Evolutionary conservation across 2,329 filamentous ascomycete genomes (phyloP), one percentile per base, ranked within the genome.

Genomic region (Zasmidium angulare): DNA sequence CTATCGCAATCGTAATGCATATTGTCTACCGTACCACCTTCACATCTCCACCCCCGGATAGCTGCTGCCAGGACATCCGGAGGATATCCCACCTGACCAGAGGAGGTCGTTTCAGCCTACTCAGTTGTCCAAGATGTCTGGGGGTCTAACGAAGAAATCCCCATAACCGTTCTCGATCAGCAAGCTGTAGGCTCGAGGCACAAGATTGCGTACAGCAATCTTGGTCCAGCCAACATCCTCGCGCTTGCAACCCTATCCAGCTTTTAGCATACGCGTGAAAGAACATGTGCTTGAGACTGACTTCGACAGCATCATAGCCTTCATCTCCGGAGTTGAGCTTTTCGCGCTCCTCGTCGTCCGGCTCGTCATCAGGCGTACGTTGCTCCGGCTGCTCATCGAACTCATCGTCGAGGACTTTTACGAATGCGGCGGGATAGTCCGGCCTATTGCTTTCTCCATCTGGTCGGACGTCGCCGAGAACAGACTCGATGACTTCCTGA

Each of bases 401-500:
- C 21, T 14, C 6, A 22, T 47, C 40, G 46, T 49, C 36, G 43
- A 49, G 20, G 1, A 54, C 12, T 26, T 58, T 58, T 1, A 58
- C 46, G 12, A 22, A 57, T 2, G 55, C 55, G 14, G 24, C 11
- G 10, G 50, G 50, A 10, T 31, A 17, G 19, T 46, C 3, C 22
- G 21, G 19, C 31, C 23, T 14, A 10, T 3, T 7, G 47, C 6
- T 6, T 20, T 20, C 19, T 17, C 17, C 20, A 19, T 49, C 48
- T 23, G 50, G 49, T 10, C 22, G 21, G 1, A 43, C 50, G 14
- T 46, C 58, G 12, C 47, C 29, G 6, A 61, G 14, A 11, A 56
- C 55, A 1, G 59, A 57, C 6, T 61, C 51, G 19, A 61, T 58
- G 46, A 61, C 59, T 47, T 58, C 59, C 22, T 58, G 23, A 19